Evolutionary conservation across 306 rosid genomes (phyloP).

Genomic region (Albizia julibrissin): DNA sequence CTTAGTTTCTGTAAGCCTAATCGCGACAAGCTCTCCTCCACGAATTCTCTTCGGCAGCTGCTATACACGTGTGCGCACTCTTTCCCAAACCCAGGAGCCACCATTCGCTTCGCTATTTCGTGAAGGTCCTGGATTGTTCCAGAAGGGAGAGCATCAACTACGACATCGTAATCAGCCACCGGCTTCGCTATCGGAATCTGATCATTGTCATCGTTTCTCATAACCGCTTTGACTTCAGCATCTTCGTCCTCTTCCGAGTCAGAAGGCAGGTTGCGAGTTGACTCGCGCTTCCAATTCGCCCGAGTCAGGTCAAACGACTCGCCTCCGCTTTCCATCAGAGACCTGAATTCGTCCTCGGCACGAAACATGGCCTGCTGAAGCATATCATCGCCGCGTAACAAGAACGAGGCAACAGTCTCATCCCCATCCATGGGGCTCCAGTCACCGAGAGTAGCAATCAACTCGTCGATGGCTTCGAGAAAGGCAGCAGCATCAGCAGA

Average conservation of each 20-base stretch:
- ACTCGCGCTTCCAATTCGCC: constrained; percentile 46
- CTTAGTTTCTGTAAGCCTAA: constrained; percentile 89
- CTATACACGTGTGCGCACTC: constrained; percentile 89
- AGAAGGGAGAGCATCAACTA: constrained; percentile 85
- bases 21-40: constrained; percentile 85
- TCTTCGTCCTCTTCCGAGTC: constrained; percentile 69
- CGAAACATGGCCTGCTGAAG: constrained; percentile 93
- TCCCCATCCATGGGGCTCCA: constrained; percentile 75
- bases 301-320: constrained; percentile 72
- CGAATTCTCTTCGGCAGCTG: constrained; percentile 80
- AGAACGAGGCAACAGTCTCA: constrained; percentile 56
- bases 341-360: constrained; percentile 81
- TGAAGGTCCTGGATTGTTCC: constrained; percentile 80
- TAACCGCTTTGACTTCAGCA: constrained; percentile 22
- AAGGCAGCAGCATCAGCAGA: constrained; percentile 71
- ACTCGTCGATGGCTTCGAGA: constrained; percentile 79
- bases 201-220: constrained; percentile 34
- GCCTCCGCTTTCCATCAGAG: constrained; percentile 88
- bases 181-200: constrained; percentile 81
- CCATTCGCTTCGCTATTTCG: constrained; percentile 93
- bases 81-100: constrained; percentile 82
- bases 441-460: constrained; percentile 59
- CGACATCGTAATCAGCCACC: constrained; percentile 67
- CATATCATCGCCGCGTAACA: constrained; percentile 77
- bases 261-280: constrained; percentile 51